A percentile compares a stretch with the other conserved stretches of the same genome.
These are phyloP conservation scores for Xerocomellus intermedius DNA, from an alignment of 768 basidiomycete species.

Conservation along the genomic window DNA sequence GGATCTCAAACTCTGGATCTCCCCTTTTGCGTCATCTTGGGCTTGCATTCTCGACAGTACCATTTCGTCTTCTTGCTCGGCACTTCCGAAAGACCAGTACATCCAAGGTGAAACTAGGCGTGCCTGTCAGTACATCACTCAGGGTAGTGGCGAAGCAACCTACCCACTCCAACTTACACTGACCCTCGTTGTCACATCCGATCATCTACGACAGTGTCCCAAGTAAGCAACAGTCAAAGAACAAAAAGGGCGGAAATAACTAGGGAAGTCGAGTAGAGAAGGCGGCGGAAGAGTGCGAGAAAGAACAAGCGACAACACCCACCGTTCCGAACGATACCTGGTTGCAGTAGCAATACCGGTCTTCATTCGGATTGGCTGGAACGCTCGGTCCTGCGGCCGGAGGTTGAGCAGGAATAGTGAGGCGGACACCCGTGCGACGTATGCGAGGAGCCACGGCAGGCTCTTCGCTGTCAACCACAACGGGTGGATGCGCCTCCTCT, in stretches of 20 bases:
- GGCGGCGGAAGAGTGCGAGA: neutral
- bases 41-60: slow-evolving; percentile 67
- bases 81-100: slow-evolving; percentile 56
- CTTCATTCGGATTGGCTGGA: slow-evolving; percentile 47
- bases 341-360: slow-evolving; percentile 79
- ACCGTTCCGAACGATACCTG: slow-evolving; percentile 80
- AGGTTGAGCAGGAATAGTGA: slow-evolving; percentile 37
- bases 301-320: slow-evolving; percentile 24
- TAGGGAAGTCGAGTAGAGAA: neutral
- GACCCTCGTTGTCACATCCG: slow-evolving; percentile 66
- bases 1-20: slow-evolving; percentile 26
- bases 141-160: slow-evolving; percentile 27
- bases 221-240: neutral
- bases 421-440: slow-evolving; percentile 30
- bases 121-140: neutral
- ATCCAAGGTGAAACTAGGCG: slow-evolving; percentile 68
- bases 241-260: neutral
- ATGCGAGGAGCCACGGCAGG: slow-evolving; percentile 10
- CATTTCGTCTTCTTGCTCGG: slow-evolving; percentile 60
- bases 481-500: slow-evolving; percentile 13
- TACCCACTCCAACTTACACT: slow-evolving; percentile 82
- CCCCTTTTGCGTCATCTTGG: slow-evolving; percentile 37
- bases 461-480: slow-evolving; percentile 10
- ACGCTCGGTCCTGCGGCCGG: slow-evolving; percentile 16
- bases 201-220: slow-evolving; percentile 60